Conservation (phyloP, 1,139 yeast species). For the Taphrina betulina region DNA sequence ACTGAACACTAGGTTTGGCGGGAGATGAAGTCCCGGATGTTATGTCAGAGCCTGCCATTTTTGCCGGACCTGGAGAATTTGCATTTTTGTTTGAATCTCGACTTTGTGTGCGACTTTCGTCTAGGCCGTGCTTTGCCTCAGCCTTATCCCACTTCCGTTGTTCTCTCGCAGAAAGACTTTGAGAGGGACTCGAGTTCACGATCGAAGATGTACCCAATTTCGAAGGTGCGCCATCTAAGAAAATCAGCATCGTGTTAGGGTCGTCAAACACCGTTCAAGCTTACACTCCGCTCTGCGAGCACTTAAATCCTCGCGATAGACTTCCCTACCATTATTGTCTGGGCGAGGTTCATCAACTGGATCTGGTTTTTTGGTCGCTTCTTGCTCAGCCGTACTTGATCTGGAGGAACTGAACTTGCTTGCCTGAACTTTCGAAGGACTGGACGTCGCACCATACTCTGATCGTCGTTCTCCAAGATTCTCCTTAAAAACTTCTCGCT, state of each 20-base stretch:
- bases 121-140: background rate
- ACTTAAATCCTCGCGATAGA: slow-evolving; percentile 22
- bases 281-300: slow-evolving; percentile 26
- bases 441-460: background rate
- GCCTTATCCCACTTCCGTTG: slow-evolving; percentile 19
- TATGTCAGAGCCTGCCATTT: no score
- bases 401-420: background rate
- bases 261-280: background rate
- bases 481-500: background rate
- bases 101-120: no score
- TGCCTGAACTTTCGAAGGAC: background rate
- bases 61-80: background rate
- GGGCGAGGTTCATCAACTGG: background rate
- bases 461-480: background rate
- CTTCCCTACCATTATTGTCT: background rate
- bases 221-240: slow-evolving; percentile 4
- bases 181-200: no score
- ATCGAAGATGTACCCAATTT: no score
- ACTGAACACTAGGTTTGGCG: background rate
- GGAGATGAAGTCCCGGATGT: background rate
- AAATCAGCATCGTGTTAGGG: background rate
- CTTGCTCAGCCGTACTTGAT: background rate
- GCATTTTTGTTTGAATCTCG: no score
- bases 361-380: background rate
- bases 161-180: slow-evolving; percentile 13